Percentiles rank a stretch among this genome's conserved stretches.
Evolutionary conservation across 176 grass and related monocot species (phyloP).

Genomic region (Rhynchospora breviuscula): DNA sequence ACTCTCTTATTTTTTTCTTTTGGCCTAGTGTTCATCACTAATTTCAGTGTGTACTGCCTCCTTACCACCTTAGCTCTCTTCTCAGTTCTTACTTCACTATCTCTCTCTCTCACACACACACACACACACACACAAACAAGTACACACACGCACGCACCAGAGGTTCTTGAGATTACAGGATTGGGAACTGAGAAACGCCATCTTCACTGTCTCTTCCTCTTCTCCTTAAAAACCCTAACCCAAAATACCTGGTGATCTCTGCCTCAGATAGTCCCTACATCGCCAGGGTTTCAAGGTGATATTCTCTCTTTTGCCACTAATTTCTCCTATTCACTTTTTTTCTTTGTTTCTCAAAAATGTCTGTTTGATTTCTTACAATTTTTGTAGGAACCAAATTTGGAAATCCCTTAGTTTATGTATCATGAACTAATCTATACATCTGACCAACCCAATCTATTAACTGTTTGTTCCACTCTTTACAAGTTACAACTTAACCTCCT

Average conservation of each 20-base stretch:
- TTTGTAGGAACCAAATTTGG: neutral
- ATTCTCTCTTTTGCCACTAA: neutral
- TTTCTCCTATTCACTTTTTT: neutral
- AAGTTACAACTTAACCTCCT: neutral
- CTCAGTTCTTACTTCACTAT: neutral
- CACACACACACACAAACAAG: neutral
- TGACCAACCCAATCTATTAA: neutral
- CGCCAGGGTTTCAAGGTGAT: neutral
- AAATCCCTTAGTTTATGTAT: neutral
- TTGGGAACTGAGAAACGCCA: neutral
- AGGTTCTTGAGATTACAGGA: neutral
- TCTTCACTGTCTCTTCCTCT: neutral
- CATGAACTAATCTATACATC: neutral
- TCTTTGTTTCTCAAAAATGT: too few relatives aligned
- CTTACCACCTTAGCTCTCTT: neutral
- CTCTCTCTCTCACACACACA: too few relatives aligned
- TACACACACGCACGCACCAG: neutral
- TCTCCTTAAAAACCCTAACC: neutral
- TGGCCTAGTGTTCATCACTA: neutral
- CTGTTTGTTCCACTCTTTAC: neutral
- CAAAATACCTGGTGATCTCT: slow-evolving; percentile 5
- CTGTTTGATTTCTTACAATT: neutral
- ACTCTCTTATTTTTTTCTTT: neutral
- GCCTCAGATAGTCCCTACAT: neutral
- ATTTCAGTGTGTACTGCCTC: neutral